Percentiles rank a stretch among this genome's conserved stretches.
Conservation (phyloP, 2,329 filamentous ascomycete species). For the Alternaria ethzedia region DNA sequence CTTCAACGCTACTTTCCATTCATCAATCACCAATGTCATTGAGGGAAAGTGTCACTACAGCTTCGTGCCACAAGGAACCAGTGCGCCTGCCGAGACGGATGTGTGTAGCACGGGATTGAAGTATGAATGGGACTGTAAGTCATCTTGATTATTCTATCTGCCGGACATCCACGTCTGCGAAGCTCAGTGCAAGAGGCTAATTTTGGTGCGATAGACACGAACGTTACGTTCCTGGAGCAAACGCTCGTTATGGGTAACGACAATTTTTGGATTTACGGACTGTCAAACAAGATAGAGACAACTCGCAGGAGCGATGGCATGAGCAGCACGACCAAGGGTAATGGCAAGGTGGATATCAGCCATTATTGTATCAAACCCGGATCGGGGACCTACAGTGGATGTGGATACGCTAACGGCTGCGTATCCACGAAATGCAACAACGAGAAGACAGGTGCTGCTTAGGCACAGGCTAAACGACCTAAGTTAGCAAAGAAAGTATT, state of each 20-base stretch:
- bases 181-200: neutral
- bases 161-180: neutral
- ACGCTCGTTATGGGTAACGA: neutral
- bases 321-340: neutral
- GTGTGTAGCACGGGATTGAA: conserved; percentile 5
- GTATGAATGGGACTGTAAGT: conserved; percentile 20
- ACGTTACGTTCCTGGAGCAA: neutral
- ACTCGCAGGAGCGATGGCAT: neutral
- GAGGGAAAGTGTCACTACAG: conserved; percentile 17
- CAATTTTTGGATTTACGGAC: neutral
- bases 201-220: neutral
- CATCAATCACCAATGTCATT: neutral
- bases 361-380: neutral
- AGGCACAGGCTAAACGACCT: neutral
- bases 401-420: neutral
- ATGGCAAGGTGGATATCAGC: neutral
- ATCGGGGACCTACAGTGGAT: neutral
- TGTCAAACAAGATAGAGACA: neutral
- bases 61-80: conserved; percentile 18
- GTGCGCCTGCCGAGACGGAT: conserved; percentile 12
- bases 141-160: neutral
- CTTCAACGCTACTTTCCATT: conserved; percentile 8
- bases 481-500: neutral
- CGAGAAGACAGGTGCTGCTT: neutral
- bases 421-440: neutral